Conservation (phyloP, 352 stramenopile genomes). For the Globisporangium cystogenes region DNA sequence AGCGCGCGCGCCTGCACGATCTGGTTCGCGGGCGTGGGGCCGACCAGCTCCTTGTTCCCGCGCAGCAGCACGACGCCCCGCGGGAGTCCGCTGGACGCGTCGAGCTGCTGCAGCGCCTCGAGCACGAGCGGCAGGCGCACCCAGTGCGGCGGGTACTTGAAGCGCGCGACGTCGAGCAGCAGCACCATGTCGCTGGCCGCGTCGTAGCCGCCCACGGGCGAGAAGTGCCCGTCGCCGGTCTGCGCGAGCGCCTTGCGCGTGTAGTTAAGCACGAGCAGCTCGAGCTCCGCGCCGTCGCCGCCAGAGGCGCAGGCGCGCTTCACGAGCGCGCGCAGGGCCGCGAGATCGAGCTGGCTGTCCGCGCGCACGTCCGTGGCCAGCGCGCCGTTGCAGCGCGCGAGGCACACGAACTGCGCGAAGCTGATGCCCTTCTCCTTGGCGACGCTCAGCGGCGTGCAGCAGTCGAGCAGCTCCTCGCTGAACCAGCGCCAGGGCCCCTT, state of each 20-base stretch:
- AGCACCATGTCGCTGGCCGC: conserved; percentile 88
- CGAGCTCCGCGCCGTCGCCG: too few species aligned
- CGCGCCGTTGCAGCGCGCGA: conserved; percentile 59
- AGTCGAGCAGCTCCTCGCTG: conserved; percentile 81
- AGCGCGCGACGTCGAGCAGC: conserved; percentile 94
- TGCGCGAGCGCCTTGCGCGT: conserved; percentile 88
- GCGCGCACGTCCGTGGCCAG: conserved; percentile 42
- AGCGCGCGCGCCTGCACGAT: too few species aligned
- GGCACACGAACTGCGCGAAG: conserved; percentile 61
- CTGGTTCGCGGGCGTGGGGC: too few species aligned
- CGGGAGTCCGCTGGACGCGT: conserved; percentile 35
- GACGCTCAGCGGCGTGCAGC: conserved; percentile 64
- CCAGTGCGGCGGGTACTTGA: conserved; percentile 95
- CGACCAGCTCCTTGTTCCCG: too few species aligned
- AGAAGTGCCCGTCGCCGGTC: conserved; percentile 97
- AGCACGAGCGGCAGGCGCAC: conserved; percentile 49
- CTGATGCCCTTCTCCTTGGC: conserved; percentile 73
- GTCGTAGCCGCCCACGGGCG: conserved; percentile 94
- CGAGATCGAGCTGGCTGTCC: conserved; percentile 43
- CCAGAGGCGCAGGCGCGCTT: too few species aligned
- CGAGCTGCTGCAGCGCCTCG: conserved; percentile 45
- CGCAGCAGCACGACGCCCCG: conserved; percentile 11
- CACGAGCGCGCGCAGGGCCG: conserved; percentile 58
- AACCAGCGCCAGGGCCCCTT: conserved; percentile 82
- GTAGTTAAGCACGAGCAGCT: conserved; percentile 90